Percentiles rank a stretch among this genome's conserved stretches.
These are phyloP conservation scores for Arachnomyces sp. DNA, from an alignment of 2,329 filamentous ascomycete species.

Conservation along the genomic window DNA sequence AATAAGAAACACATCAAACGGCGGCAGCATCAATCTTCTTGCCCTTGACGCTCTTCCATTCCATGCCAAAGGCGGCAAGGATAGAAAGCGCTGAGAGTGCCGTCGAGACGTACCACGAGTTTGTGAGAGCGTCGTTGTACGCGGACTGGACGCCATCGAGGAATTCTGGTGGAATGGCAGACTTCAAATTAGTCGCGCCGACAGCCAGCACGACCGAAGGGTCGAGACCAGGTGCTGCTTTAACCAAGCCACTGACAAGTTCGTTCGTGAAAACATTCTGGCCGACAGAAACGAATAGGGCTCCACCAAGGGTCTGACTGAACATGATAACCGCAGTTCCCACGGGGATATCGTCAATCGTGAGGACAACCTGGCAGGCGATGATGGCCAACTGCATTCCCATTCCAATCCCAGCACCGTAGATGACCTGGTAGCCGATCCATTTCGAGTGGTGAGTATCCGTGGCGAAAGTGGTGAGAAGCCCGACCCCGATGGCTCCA, in stretches of 20 bases:
- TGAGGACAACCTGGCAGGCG: slow-evolving; percentile 27
- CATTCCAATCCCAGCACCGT: slow-evolving; percentile 28
- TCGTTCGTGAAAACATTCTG: slow-evolving; percentile 34
- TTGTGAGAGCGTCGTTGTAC: slow-evolving; percentile 30
- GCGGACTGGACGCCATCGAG: slow-evolving; percentile 25
- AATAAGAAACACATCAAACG: slow-evolving; percentile 1
- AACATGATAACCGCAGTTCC: slow-evolving; percentile 31
- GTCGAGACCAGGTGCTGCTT: slow-evolving; percentile 19
- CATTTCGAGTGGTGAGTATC: slow-evolving; percentile 25
- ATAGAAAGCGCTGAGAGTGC: slow-evolving; percentile 29
- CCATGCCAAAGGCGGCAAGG: slow-evolving; percentile 26
- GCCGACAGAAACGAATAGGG: slow-evolving; percentile 29
- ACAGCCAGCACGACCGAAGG: slow-evolving; percentile 21
- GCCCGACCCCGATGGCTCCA: slow-evolving; percentile 26
- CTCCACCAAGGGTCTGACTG: slow-evolving; percentile 28
- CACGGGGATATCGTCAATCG: slow-evolving; percentile 24
- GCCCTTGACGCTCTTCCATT: slow-evolving; percentile 35
- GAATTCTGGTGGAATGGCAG: slow-evolving; percentile 18
- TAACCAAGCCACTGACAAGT: slow-evolving; percentile 20
- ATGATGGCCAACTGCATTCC: slow-evolving; percentile 30
- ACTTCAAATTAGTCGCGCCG: slow-evolving; percentile 32
- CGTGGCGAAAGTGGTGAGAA: slow-evolving; percentile 28
- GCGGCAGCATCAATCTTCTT: slow-evolving; percentile 21
- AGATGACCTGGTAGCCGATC: slow-evolving; percentile 33
- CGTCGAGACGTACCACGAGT: slow-evolving; percentile 32